These are phyloP conservation scores for Fusarium kyushuense DNA, from an alignment of 2,329 filamentous ascomycete species.

Conservation along the genomic window DNA sequence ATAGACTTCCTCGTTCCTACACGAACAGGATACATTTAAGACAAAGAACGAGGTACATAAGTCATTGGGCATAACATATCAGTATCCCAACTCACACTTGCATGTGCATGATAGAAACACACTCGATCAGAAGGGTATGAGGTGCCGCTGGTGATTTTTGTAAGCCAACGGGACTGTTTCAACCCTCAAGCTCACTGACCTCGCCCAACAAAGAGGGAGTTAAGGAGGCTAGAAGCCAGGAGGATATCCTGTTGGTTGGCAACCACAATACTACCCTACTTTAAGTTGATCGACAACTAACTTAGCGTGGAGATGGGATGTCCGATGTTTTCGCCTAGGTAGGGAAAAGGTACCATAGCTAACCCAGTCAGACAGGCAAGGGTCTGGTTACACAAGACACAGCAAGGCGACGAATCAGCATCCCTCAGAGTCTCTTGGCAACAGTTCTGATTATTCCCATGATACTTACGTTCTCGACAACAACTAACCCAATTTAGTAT, in stretches of 20 bases:
- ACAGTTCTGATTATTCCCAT: neutral
- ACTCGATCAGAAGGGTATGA: neutral
- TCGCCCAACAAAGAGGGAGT: neutral
- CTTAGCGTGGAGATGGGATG: neutral
- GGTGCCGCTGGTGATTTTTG: neutral
- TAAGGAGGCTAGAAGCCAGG: neutral
- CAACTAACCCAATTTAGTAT: neutral
- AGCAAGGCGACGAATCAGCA: neutral
- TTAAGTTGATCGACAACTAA: slow-evolving; percentile 21
- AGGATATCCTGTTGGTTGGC: slow-evolving; percentile 21
- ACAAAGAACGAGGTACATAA: neutral
- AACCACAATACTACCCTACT: slow-evolving; percentile 23
- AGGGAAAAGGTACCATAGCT: neutral
- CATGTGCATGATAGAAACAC: neutral
- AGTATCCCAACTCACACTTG: neutral
- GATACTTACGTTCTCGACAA: neutral
- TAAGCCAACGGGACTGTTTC: neutral
- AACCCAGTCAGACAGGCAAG: neutral
- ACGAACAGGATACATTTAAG: neutral
- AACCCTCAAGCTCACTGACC: neutral
- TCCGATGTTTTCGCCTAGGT: neutral
- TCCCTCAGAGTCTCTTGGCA: neutral
- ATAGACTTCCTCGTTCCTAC: neutral
- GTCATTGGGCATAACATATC: neutral
- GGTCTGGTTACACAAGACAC: neutral